Conservation (phyloP, 345 rosid species). For the Odontarrhena argentea region DNA sequence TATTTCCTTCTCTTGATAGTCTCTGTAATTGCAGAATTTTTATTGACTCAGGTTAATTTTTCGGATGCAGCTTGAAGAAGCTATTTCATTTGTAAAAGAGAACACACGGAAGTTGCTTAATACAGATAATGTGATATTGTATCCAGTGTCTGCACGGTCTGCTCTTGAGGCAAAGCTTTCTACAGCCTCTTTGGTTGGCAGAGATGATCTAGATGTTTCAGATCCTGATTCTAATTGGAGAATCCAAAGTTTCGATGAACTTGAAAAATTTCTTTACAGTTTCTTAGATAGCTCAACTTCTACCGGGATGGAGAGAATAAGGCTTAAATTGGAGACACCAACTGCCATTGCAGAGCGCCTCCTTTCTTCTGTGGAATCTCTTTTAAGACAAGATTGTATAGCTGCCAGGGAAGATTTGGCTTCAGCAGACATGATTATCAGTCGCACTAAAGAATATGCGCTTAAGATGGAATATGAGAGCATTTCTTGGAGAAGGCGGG, state of each 20-base stretch:
- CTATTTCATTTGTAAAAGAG: conserved; percentile 71
- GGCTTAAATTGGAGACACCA: conserved; percentile 94
- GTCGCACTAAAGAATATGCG: conserved; percentile 55
- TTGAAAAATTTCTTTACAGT: conserved; percentile 72
- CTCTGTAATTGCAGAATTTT: conserved; percentile 3
- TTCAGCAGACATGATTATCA: conserved; percentile 54
- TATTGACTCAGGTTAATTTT: conserved; percentile 23
- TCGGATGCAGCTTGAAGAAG: conserved; percentile 83
- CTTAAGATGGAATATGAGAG: conserved; percentile 79
- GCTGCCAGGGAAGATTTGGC: conserved; percentile 68
- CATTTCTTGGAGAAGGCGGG: conserved; percentile 72
- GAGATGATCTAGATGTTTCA: conserved; percentile 44
- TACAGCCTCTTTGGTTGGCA: conserved; percentile 49
- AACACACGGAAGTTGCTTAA: conserved; percentile 78
- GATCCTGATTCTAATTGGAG: conserved; percentile 55
- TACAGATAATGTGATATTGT: conserved; percentile 64
- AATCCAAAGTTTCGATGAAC: conserved; percentile 57
- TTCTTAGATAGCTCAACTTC: conserved; percentile 83
- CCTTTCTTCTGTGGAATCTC: conserved; percentile 68
- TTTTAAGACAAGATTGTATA: conserved; percentile 56
- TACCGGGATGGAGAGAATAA: conserved; percentile 79
- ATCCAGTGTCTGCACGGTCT: conserved; percentile 82
- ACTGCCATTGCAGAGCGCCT: conserved; percentile 76
- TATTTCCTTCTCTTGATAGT: conserved; percentile 24
- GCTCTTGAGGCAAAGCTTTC: conserved; percentile 84